Evolutionary conservation across 2,329 filamentous ascomycete genomes (phyloP), one percentile per base, ranked within the genome.

Genomic region (Fusarium keratoplasticum): DNA sequence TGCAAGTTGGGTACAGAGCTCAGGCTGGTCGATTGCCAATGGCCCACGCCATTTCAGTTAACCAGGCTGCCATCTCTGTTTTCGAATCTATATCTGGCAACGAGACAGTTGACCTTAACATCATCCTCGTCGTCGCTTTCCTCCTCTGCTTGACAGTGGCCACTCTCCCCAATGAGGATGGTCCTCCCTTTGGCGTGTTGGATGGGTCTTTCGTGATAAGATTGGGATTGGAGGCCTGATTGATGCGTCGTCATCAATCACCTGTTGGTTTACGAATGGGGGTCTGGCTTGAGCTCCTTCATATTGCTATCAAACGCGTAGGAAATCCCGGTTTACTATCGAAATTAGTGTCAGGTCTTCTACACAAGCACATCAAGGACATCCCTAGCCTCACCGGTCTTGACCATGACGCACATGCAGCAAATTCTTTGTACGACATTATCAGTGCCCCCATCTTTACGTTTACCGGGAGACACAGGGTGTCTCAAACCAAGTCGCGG

Each of bases 21-120:
- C 67, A 69, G 63, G 63, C 55, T 33, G 52, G 58, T 40, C 33
- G 58, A 22, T 5, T 70, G 50, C 64, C 67, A 22, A 66, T 63
- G 29, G 22, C 47, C 14, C 52, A 61, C 40, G 67, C 67, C 9
- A 61, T 62, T 47, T 65, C 67, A 4, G 27, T 66, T 4, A 44
- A 61, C 35, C 47, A 61, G 6, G 47, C 54, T 5, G 61, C 64
- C 33, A 55, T 62, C 29, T 40, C 57, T 13, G 62, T 38, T 11
- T 66, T 62, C 47, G 63, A 67, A 35, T 52, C 52, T n/a, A 25
- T 67, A 20, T 33, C 57, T 22, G 20, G 16, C 42, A 57, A 59
- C 31, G 63, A 64, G 44, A 52, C 36, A 27, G 35, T 61, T n/a
- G 50, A 70, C 22, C 60, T 70, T 50, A 50, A 66, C 25, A 61